These are phyloP conservation scores for Phytophthora pinifolia DNA, from an alignment of 352 stramenopile genomes.

Conservation along the genomic window DNA sequence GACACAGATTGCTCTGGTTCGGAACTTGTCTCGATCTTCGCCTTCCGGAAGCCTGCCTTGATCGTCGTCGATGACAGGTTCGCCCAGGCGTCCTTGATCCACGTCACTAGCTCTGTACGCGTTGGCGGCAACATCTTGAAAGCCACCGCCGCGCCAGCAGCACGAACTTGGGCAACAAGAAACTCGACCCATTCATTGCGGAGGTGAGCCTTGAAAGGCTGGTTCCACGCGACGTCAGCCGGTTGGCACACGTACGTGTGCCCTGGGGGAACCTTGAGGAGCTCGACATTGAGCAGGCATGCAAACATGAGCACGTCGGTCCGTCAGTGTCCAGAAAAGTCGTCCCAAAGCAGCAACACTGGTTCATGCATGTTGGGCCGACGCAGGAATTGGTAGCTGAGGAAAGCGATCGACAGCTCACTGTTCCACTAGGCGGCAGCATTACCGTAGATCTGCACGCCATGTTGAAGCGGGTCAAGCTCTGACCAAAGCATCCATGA, in stretches of 20 bases:
- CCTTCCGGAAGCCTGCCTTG: background rate
- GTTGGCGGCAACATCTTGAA: conserved; percentile 7
- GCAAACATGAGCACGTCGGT: conserved; percentile 6
- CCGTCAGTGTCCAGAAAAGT: conserved; percentile 9
- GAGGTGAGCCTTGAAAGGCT: conserved; percentile 6
- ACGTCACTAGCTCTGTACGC: background rate
- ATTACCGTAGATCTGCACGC: conserved; percentile 29
- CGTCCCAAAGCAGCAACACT: conserved; percentile 4
- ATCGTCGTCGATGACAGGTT: background rate
- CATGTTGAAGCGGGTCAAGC: conserved; percentile 18
- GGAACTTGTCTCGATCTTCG: background rate
- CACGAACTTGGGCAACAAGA: background rate
- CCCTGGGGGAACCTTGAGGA: background rate
- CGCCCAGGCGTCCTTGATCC: conserved; percentile 1
- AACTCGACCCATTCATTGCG: background rate
- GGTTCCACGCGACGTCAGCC: conserved; percentile 1
- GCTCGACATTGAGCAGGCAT: conserved; percentile 2
- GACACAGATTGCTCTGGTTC: no score
- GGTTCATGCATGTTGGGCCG: conserved; percentile 5
- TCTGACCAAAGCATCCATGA: no score
- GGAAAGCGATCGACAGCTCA: conserved; percentile 22
- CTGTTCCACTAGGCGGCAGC: conserved; percentile 33
- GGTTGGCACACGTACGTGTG: conserved; percentile 6
- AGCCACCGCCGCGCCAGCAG: background rate
- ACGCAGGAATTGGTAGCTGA: conserved; percentile 16